A percentile compares a stretch with the other conserved stretches of the same genome.
Conservation (phyloP, 371 early-diverging fungal genomes). For the Mortierella sp. region DNA sequence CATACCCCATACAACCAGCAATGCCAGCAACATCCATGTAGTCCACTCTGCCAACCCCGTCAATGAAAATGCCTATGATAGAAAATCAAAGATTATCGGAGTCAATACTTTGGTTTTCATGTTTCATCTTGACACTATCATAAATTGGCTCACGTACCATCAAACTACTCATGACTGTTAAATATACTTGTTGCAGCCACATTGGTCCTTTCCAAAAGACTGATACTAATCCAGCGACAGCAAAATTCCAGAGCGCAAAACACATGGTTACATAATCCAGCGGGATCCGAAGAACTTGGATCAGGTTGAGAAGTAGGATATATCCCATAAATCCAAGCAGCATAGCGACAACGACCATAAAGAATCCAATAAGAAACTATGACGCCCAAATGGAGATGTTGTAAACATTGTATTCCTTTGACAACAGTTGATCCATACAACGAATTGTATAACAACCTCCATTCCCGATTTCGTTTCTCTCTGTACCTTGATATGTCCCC, state of each 20-base stretch:
- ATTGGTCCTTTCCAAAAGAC: slow-evolving; percentile 89
- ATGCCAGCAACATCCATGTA: slow-evolving; percentile 86
- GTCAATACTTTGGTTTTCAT: background rate
- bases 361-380: slow-evolving; percentile 78
- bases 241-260: slow-evolving; percentile 86
- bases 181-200: slow-evolving; percentile 81
- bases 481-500: slow-evolving; percentile 77
- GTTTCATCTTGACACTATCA: background rate
- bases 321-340: slow-evolving; percentile 86
- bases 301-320: slow-evolving; percentile 68
- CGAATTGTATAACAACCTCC: background rate
- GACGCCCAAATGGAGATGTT: background rate
- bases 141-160: slow-evolving; percentile 65
- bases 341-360: slow-evolving; percentile 78
- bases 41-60: slow-evolving; percentile 82
- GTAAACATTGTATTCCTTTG: background rate
- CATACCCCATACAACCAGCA: slow-evolving; percentile 89
- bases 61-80: slow-evolving; percentile 73
- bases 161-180: slow-evolving; percentile 84
- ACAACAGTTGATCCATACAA: background rate
- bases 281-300: slow-evolving; percentile 75
- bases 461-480: background rate
- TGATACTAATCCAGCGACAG: slow-evolving; percentile 79
- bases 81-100: background rate
- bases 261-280: slow-evolving; percentile 82